A percentile compares a stretch with the other conserved stretches of the same genome.
Evolutionary conservation across 805 yeast genomes (phyloP).

Genomic region (Wickerhamiella cacticola): DNA sequence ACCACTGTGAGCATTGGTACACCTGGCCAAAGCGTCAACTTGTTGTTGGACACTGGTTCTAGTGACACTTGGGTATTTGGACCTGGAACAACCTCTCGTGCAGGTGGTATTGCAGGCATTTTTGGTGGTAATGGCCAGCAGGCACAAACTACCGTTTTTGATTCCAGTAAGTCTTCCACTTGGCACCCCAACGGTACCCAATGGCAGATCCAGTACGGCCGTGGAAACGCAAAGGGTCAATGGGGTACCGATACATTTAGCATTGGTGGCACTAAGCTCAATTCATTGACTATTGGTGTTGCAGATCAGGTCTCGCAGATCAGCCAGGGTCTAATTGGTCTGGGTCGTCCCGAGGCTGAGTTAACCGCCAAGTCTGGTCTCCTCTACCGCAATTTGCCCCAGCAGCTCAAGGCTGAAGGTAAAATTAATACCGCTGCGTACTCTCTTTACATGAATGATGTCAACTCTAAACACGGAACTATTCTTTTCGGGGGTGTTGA

Average conservation of each 20-base stretch:
- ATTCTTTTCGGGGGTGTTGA: conserved; percentile 49
- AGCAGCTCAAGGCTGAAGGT: conserved; percentile 47
- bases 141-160: conserved; percentile 20
- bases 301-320: conserved; percentile 52
- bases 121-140: conserved; percentile 3
- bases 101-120: neutral
- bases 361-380: conserved; percentile 20
- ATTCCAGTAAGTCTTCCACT: conserved; percentile 1
- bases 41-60: conserved; percentile 62
- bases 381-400: conserved; percentile 54
- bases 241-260: conserved; percentile 57
- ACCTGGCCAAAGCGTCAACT: conserved; percentile 41
- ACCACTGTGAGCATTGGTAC: conserved; percentile 41
- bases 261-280: conserved; percentile 42
- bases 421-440: conserved; percentile 46
- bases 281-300: conserved; percentile 58
- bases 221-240: conserved; percentile 39
- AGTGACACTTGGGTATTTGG: conserved; percentile 58
- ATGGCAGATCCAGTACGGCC: conserved; percentile 36
- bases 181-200: conserved; percentile 21
- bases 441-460: conserved; percentile 47
- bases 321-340: conserved; percentile 41
- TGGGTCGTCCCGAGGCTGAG: conserved; percentile 46
- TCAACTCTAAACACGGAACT: conserved; percentile 35
- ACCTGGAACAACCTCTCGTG: neutral